A percentile compares a stretch with the other conserved stretches of the same genome.
These are phyloP conservation scores for Coemansia sp. DNA, from an alignment of 192 early-diverging fungal genomes.

Conservation along the genomic window DNA sequence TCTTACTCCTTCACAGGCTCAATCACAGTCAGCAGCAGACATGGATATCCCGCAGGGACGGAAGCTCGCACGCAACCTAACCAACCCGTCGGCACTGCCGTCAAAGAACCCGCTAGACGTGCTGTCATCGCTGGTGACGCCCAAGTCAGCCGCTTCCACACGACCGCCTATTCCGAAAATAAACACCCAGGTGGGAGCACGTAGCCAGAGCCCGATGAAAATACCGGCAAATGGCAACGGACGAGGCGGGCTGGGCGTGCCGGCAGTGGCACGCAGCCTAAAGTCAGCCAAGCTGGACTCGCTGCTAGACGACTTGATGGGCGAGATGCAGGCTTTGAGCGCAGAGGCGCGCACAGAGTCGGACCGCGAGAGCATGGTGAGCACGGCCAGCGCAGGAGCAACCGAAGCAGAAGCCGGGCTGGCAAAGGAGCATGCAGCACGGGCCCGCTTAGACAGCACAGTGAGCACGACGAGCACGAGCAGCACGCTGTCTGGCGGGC, in stretches of 20 bases:
- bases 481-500: constrained; percentile 46
- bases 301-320: constrained; percentile 50
- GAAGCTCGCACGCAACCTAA: constrained; percentile 27
- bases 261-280: constrained; percentile 12
- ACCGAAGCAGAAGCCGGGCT: constrained; percentile 7
- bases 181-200: constrained; percentile 30
- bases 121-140: constrained; percentile 33
- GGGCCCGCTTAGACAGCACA: constrained; percentile 42
- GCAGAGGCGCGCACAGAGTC: constrained; percentile 39
- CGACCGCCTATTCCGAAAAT: constrained; percentile 25
- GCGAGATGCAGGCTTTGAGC: constrained; percentile 51
- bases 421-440: constrained; percentile 11
- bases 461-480: constrained; percentile 47
- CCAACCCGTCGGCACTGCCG: constrained; percentile 5
- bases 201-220: constrained; percentile 4
- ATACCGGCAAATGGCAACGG: background rate
- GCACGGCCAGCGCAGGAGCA: constrained; percentile 26
- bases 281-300: constrained; percentile 50
- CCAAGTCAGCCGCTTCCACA: background rate
- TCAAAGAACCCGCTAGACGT: constrained; percentile 30
- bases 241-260: constrained; percentile 2
- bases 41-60: constrained; percentile 15
- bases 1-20: constrained; percentile 9
- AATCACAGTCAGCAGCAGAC: background rate
- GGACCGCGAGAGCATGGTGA: constrained; percentile 50